Conservation (phyloP, 192 early-diverging fungal genomes). For the Chytriomyces confervae region DNA sequence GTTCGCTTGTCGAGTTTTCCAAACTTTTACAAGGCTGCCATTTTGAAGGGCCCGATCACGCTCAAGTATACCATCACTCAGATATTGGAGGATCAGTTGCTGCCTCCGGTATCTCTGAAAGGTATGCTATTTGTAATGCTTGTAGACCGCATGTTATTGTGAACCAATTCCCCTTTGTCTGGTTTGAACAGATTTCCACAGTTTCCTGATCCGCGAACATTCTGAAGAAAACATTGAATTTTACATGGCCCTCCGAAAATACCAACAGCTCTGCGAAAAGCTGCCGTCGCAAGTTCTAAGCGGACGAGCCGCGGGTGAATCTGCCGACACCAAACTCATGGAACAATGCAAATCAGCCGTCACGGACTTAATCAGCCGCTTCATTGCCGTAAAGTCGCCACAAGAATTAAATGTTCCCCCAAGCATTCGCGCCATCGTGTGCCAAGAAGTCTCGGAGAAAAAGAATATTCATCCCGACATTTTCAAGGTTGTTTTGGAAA, state of each 20-base stretch:
- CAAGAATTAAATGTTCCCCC: slow-evolving; percentile 40
- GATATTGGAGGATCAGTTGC: slow-evolving; percentile 18
- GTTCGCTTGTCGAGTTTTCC: slow-evolving; percentile 40
- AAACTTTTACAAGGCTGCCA: slow-evolving; percentile 44
- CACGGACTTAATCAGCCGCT: slow-evolving; percentile 13
- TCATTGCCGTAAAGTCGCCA: slow-evolving; percentile 7
- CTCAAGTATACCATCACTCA: slow-evolving; percentile 20
- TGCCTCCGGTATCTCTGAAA: slow-evolving; percentile 23
- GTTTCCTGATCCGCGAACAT: slow-evolving; percentile 26
- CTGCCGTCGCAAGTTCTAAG: slow-evolving; percentile 9
- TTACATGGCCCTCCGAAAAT: slow-evolving; percentile 11
- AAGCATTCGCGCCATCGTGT: slow-evolving; percentile 20
- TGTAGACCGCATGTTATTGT: background rate
- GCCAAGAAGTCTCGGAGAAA: slow-evolving; percentile 29
- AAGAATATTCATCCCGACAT: slow-evolving; percentile 40
- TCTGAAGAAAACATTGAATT: slow-evolving; percentile 31
- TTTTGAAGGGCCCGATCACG: slow-evolving; percentile 22
- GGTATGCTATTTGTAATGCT: background rate
- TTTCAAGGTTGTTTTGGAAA: slow-evolving; percentile 37
- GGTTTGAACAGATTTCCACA: slow-evolving; percentile 20
- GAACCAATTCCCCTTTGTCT: background rate
- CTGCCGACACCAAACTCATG: background rate
- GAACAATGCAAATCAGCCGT: slow-evolving; percentile 21
- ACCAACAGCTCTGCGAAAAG: slow-evolving; percentile 14
- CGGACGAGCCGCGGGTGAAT: slow-evolving; percentile 1